These are phyloP conservation scores for Fraxinus latifolia DNA, from an alignment of 305 asterid genomes.

Conservation along the genomic window DNA sequence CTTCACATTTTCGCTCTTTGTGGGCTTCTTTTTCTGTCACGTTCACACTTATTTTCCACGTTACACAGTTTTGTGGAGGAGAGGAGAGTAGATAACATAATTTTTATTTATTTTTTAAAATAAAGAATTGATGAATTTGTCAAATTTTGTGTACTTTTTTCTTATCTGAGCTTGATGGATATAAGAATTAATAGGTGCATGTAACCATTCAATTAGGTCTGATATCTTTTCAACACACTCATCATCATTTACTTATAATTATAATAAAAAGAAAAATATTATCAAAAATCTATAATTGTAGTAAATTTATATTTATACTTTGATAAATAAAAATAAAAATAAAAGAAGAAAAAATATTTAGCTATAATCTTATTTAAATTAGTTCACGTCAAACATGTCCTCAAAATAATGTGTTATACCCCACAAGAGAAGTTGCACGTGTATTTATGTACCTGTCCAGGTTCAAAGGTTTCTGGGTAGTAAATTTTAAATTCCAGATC, in stretches of 20 bases:
- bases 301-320: not conserved
- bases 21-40: conserved; percentile 19
- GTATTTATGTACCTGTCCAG: not conserved
- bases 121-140: not conserved
- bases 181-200: not conserved
- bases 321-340: not conserved
- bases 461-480: not conserved
- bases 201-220: not conserved
- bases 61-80: conserved; percentile 10
- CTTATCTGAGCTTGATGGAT: not conserved
- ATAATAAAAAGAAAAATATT: not conserved
- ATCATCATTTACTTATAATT: too few relatives aligned
- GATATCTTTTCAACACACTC: not conserved
- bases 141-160: not conserved
- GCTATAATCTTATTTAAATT: not conserved
- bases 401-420: not conserved
- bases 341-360: not conserved
- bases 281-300: not conserved
- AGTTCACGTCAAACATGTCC: not conserved
- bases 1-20: not conserved
- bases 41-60: conserved; percentile 56
- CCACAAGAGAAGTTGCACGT: not conserved
- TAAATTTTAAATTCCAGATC: not conserved
- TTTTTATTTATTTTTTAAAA: not conserved
- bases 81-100: not conserved